Evolutionary conservation across 1,139 yeast species (phyloP), one percentile per base, ranked within the genome.

Genomic region (Yamadazyma epiphylla): DNA sequence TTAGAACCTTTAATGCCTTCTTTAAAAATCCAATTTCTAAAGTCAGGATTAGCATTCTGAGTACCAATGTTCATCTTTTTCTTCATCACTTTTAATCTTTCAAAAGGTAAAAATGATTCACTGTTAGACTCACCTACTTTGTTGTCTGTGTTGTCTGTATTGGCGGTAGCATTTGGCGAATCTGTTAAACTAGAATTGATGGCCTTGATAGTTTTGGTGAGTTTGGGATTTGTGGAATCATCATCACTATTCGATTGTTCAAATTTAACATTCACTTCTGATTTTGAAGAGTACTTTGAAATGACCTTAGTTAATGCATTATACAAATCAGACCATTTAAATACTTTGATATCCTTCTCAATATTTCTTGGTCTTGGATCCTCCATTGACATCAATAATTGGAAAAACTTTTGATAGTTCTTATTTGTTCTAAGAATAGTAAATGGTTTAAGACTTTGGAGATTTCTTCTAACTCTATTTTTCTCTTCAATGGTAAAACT

Each of bases 301-400:
- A 79, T 63, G n/a, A 80, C 82, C 46, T 77, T 80, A 24, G 62
- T 57, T 30, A 80, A 51, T 0, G 88, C 88, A 25, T 57, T 61
- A 23, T 62, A 67, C 22, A 80, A 55, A 32, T 69, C 67, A 14
- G 56, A 46, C 88, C 88, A 80, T 22, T 64, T 63, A 45, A 80
- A 77, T 4, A 80, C 87, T 48, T 80, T 80, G 39, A 80, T 74
- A 48, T 80, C 85, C 49, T 81, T 81, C 46, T 79, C 87, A 33
- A 81, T 81, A 45, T 79, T 80, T 25, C 88, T 58, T 4, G 88
- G 88, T 41, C 80, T 65, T 2, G 89, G 88, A 31, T 70, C 69
- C 22, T 73, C 74, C 64, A 75, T 80, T 25, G 70, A 58, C 87
- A 81, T 81, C 32, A 80, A 67, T 27, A 74, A 53, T 35, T 69